Base-by-base conservation (phyloP, 192 early-diverging fungal species). In the Entomortierella chlamydospora region DNA sequence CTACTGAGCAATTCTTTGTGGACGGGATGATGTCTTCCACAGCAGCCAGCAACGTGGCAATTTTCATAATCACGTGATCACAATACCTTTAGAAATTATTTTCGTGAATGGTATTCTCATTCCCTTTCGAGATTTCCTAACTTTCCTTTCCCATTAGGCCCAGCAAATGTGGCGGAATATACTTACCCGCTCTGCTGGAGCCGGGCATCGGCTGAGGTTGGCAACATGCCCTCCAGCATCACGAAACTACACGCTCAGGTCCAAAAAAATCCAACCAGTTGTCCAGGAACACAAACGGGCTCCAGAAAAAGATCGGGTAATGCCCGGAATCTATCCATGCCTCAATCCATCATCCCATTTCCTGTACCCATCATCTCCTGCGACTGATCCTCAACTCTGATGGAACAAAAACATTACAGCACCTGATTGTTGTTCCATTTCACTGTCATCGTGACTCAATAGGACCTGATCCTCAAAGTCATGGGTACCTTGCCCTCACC, bases 391-490 rank as follows among this genome's bases (percentile, higher is more conserved):
- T 59, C 31, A 23, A 50, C 26, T 47, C 56, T 26, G 20, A 25
- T 39, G 15, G 22, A 54, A 28, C 52, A 30, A 57, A 45, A 41
- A 45, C 42, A 23, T 0, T 30, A 26, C 28, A 57, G 31, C 18
- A 20, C 29, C 31, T 57, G 30, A 57, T 26, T 33, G 28, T 57
- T 20, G 30, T 30, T 57, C 28, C 25, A 26, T 34, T 30, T 30
- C 25, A 15, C 25, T 33, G 30, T 61, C 34, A 31, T 37, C 8
- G n/a, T 57, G 60, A 64, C 61, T 58, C 43, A 26, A 30, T 74
- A 90, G 89, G 84, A 91, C 39, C 74, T 93, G 26, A 83, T 93
- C 51, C 79, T 87, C 31, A 85, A 89, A 61, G 82, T 93, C 42
- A 85, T 93, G 81, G 78, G 73, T 55, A 86, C 90, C 0, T 33